These are phyloP conservation scores for Citrus mangshanensis DNA, from an alignment of 345 rosid species.

Conservation along the genomic window DNA sequence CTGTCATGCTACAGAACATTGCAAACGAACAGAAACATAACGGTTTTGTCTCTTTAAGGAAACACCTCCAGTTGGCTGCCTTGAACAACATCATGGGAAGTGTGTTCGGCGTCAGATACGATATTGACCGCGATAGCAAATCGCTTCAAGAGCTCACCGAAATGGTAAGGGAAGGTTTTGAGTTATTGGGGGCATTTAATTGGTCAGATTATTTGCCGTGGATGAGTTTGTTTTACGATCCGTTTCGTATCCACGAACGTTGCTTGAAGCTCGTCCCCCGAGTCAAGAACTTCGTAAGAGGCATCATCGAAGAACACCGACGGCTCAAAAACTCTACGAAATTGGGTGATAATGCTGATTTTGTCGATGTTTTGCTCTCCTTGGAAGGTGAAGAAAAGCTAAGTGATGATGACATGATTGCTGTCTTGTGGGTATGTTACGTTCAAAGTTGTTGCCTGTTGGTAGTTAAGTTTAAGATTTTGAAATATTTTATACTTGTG, in stretches of 20 bases:
- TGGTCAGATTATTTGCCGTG: conserved; percentile 78
- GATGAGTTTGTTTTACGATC: conserved; percentile 57
- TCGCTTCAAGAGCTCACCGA: conserved; percentile 48
- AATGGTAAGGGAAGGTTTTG: conserved; percentile 82
- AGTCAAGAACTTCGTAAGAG: conserved; percentile 49
- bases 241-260: conserved; percentile 49
- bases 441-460: not conserved
- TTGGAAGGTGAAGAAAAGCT: conserved; percentile 74
- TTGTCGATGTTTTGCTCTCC: conserved; percentile 76
- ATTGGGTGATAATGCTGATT: conserved; percentile 42
- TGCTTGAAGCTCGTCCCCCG: conserved; percentile 73
- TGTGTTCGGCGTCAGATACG: conserved; percentile 78
- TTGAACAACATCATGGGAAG: conserved; percentile 81
- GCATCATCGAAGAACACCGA: conserved; percentile 59
- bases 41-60: conserved; percentile 48
- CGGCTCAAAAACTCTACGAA: conserved; percentile 19
- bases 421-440: conserved; percentile 74
- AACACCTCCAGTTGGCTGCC: conserved; percentile 72
- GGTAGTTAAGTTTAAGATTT: not conserved
- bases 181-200: conserved; percentile 77
- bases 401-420: conserved; percentile 76
- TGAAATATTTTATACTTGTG: not conserved
- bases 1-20: conserved; percentile 42
- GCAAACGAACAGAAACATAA: conserved; percentile 32
- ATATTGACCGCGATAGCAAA: conserved; percentile 15